Evolutionary conservation across 2,329 filamentous ascomycete genomes (phyloP).

Genomic region (Xylaria sp.): DNA sequence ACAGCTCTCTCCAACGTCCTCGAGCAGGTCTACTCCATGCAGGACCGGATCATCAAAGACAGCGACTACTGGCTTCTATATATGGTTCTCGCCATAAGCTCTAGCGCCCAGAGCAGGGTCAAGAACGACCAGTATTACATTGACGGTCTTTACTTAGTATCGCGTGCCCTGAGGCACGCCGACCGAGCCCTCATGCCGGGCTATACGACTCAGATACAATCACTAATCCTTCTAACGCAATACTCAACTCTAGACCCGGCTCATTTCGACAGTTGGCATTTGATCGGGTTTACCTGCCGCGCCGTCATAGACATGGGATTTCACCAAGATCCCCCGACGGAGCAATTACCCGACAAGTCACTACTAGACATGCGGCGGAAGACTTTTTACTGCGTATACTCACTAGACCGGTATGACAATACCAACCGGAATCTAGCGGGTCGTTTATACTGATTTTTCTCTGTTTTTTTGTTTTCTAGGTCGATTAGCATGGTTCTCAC

Average conservation of each 20-base stretch:
- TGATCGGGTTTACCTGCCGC: constrained; percentile 89
- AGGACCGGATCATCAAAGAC: constrained; percentile 69
- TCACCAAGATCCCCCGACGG: constrained; percentile 87
- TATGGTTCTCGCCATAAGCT: constrained; percentile 88
- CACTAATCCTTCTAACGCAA: constrained; percentile 84
- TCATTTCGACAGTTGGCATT: constrained; percentile 93
- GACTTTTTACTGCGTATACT: constrained; percentile 92
- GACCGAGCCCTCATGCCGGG: constrained; percentile 88
- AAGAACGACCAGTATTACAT: constrained; percentile 72
- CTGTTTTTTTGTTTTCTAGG: constrained; percentile 12
- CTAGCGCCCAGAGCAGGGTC: constrained; percentile 76
- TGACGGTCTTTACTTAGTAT: constrained; percentile 66
- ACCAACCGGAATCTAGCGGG: too few relatives aligned
- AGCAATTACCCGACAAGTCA: constrained; percentile 73
- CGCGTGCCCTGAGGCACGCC: constrained; percentile 77
- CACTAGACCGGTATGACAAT: constrained; percentile 77
- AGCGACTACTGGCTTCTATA: constrained; percentile 88
- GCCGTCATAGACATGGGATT: constrained; percentile 90
- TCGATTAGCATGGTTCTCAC: constrained; percentile 88
- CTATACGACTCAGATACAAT: constrained; percentile 86
- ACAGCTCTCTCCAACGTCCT: constrained; percentile 80
- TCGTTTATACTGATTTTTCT: constrained; percentile 17
- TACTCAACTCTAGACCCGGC: constrained; percentile 91
- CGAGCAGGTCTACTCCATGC: constrained; percentile 82
- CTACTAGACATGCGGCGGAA: constrained; percentile 81